Percentiles rank a stretch among this genome's conserved stretches.
phyloP scores from a whole-genome alignment of 2,329 filamentous ascomycete species.

The Thielaviopsis euricoi region DNA sequence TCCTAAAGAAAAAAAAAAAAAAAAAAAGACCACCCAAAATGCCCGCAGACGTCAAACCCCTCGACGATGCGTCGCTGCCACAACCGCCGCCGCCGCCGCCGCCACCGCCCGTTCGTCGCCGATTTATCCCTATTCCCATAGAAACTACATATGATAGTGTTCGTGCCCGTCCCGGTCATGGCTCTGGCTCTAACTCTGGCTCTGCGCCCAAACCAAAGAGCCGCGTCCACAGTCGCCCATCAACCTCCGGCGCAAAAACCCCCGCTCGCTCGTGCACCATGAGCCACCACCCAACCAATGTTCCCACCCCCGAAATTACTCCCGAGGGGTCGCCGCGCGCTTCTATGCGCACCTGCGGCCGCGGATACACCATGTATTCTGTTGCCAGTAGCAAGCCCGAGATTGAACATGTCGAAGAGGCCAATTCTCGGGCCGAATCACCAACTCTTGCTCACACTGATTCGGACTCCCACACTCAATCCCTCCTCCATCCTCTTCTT shows the following conservation, averaged over 20 bases:
- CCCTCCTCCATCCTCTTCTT: conserved; percentile 7
- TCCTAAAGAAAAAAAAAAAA: no score
- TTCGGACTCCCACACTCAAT: conserved; percentile 3
- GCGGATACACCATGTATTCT: background rate
- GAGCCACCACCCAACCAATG: conserved; percentile 16
- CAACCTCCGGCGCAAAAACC: background rate
- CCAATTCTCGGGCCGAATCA: background rate
- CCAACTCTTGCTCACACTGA: background rate
- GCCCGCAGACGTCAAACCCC: no score
- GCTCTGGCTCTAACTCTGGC: no score
- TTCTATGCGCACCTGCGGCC: conserved; percentile 21
- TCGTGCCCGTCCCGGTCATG: conserved; percentile 23
- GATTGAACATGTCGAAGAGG: conserved; percentile 4
- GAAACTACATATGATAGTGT: conserved; percentile 52
- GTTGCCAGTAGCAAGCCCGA: background rate
- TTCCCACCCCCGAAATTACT: conserved; percentile 41
- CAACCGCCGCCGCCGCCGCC: no score
- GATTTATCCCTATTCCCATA: conserved; percentile 53
- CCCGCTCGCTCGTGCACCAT: conserved; percentile 15
- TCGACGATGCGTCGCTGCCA: no score
- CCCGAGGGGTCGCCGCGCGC: conserved; percentile 36
- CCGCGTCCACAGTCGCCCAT: conserved; percentile 4
- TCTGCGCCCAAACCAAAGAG: conserved; percentile 9
- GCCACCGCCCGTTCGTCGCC: conserved; percentile 27
- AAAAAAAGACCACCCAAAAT: no score